Evolutionary conservation across 2,329 filamentous ascomycete species (phyloP), one percentile per base, ranked within the genome.

Genomic region (Pseudogymnoascus sp.): DNA sequence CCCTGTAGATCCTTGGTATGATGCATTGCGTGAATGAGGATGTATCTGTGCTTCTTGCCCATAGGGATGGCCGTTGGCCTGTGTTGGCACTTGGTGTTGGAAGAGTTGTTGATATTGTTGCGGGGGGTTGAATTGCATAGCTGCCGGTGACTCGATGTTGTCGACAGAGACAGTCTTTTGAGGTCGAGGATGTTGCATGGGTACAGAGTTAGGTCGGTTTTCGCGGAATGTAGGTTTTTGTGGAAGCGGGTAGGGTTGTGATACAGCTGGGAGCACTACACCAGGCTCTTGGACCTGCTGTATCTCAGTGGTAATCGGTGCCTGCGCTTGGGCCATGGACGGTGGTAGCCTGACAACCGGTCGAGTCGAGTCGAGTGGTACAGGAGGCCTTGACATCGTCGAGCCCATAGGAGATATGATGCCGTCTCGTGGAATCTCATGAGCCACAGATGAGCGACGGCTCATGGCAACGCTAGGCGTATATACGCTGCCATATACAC

Each of bases 101-200:
- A 98, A 97, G 0, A 93, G 90, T 72, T 93, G 90, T 70, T 93
- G 89, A 70, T 89, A 81, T 72, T 88, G 84, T 70, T 85, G 84
- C 12, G 84, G 83, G 66, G 82, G 82, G 28, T 80, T 78, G 76
- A 86, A 78, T 68, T 81, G 70, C 79, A 79, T 61, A 74, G 75
- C 64, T 76, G 73, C 69, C 78, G 93, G 91, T 6, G 90, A 90
- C 75, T 98, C 95, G 69, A 98, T 96, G 70, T 91, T 92, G 63
- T 91, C 90, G 64, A 98, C 87, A 8, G 93, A 97, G 33, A 98
- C 91, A 5, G 92, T 83, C 80, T 98, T 98, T 75, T 98, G 93
- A 7, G 95, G 93, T 61, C 91, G 89, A 63, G 95, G 95, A 74
- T 98, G 95, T 73, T 98, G 91, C 87, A 98, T 96, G 0, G 91